Evolutionary conservation across 2,329 filamentous ascomycete species (phyloP), one percentile per base, ranked within the genome.

Genomic region (Xylaria sp.): DNA sequence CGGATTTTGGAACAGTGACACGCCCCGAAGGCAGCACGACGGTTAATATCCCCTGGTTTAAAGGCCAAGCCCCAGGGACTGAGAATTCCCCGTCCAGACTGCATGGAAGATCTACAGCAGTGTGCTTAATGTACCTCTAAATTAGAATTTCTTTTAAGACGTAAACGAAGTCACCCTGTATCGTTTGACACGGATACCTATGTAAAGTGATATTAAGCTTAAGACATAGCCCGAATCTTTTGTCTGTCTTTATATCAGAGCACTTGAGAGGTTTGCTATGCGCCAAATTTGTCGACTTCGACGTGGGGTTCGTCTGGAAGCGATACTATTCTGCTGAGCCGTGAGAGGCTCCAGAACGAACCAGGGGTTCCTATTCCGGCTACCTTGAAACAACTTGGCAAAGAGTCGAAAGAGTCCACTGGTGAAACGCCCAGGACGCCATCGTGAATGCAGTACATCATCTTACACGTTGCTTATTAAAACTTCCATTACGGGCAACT

Each of bases 31-130:
- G 57, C 19, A 40, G 41, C 38, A 19, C 33, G 48, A 31, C 48
- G 52, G 57, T 44, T 60, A 57, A 60, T 60, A 48, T 53, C 60
- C 27, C 27, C 41, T 60, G 51, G 60, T 51, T 31, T 8, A 29
- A 40, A 37, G 17, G 46, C 25, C 25, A 31, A 44, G 35, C 27
- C 27, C 27, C 8, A 54, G n/a, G 31, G 33, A 37, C 19, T 47
- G 33, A 15, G 54, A 38, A 33, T 57, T 58, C 38, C 25, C 31
- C 41, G 21, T 38, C 23, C 21, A 21, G 29, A 35, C 46, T 10
- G 10, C 29, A 33, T 23, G 17, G 15, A 38, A 44, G n/a, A n/a
- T n/a, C n/a, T n/a, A n/a, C n/a, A n/a, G n/a, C n/a, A n/a, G n/a
- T n/a, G n/a, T n/a, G n/a, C n/a, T n/a, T n/a, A n/a, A n/a, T n/a